Evolutionary conservation across 2,329 filamentous ascomycete genomes (phyloP).

Genomic region (Coccinonectria pachysandricola): DNA sequence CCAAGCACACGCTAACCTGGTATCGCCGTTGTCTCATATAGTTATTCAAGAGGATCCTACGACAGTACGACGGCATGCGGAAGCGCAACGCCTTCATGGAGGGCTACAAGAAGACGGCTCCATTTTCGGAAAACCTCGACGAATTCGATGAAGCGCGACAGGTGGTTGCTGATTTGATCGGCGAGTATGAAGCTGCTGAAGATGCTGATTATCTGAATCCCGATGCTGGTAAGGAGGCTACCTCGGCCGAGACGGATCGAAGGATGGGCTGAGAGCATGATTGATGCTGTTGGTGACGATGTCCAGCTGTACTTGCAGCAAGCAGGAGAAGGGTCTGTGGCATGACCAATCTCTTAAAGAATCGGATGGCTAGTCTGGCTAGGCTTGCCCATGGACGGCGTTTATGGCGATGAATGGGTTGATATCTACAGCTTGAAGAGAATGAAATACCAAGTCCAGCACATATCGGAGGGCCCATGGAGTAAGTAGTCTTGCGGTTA

Average conservation of each 20-base stretch:
- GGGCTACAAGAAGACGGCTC: slow-evolving; percentile 88
- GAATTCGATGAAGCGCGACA: slow-evolving; percentile 94
- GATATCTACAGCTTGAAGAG: too few species aligned
- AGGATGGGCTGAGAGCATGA: slow-evolving; percentile 28
- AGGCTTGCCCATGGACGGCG: too few species aligned
- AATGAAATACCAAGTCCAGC: too few species aligned
- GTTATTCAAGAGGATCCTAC: slow-evolving; percentile 87
- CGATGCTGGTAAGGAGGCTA: slow-evolving; percentile 44
- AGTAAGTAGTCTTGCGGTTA: too few species aligned
- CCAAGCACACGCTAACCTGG: slow-evolving; percentile 1
- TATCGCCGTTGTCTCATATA: slow-evolving; percentile 19
- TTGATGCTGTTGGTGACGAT: slow-evolving; percentile 1
- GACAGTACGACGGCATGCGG: slow-evolving; percentile 85
- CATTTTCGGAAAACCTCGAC: slow-evolving; percentile 80
- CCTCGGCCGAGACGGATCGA: slow-evolving; percentile 43
- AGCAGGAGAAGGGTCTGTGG: too few species aligned
- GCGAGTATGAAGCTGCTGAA: slow-evolving; percentile 94
- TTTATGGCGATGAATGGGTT: too few species aligned
- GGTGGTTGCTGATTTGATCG: slow-evolving; percentile 82
- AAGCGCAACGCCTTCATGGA: slow-evolving; percentile 97
- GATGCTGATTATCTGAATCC: slow-evolving; percentile 81
- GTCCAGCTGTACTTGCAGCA: too few species aligned
- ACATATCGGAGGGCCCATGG: too few species aligned
- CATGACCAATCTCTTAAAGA: too few species aligned
- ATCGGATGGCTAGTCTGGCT: too few species aligned